Percentiles rank a stretch among this genome's conserved stretches.
phyloP scores from a whole-genome alignment of 2,329 filamentous ascomycete genomes.

The Geosmithia flava region DNA sequence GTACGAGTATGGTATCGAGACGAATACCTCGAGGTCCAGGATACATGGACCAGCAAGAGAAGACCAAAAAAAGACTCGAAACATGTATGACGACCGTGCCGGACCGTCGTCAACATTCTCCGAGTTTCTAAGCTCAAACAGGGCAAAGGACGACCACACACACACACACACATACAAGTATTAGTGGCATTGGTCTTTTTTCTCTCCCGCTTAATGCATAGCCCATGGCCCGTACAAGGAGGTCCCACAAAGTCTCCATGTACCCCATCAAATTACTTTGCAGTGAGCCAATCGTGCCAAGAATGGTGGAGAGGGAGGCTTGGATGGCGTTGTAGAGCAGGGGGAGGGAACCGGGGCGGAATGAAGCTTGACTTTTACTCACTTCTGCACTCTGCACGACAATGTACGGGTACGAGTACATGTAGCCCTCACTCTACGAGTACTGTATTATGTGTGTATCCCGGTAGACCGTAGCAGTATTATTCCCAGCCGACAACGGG shows the following conservation, averaged over 20 bases:
- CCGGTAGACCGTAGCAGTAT: too few relatives aligned
- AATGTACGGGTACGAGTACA: too few relatives aligned
- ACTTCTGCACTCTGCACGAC: too few relatives aligned
- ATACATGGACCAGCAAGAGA: background rate
- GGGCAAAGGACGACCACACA: background rate
- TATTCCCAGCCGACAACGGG: too few relatives aligned
- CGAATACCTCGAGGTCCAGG: too few relatives aligned
- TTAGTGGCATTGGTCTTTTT: background rate
- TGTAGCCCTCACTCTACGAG: too few relatives aligned
- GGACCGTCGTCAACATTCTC: background rate
- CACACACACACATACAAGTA: too few relatives aligned
- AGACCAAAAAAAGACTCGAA: background rate
- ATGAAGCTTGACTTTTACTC: background rate
- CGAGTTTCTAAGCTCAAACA: background rate
- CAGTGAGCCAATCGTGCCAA: background rate
- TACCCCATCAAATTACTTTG: background rate
- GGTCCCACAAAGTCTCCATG: background rate
- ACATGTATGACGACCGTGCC: background rate
- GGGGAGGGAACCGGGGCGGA: background rate
- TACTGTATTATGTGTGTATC: too few relatives aligned
- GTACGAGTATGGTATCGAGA: background rate
- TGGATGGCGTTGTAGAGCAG: background rate
- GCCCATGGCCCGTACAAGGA: background rate
- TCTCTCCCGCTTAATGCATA: background rate
- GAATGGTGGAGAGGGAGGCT: background rate